Percentiles rank a stretch among this genome's conserved stretches.
Evolutionary conservation across 176 grass and related monocot species (phyloP).

Genomic region (Lolium perenne): DNA sequence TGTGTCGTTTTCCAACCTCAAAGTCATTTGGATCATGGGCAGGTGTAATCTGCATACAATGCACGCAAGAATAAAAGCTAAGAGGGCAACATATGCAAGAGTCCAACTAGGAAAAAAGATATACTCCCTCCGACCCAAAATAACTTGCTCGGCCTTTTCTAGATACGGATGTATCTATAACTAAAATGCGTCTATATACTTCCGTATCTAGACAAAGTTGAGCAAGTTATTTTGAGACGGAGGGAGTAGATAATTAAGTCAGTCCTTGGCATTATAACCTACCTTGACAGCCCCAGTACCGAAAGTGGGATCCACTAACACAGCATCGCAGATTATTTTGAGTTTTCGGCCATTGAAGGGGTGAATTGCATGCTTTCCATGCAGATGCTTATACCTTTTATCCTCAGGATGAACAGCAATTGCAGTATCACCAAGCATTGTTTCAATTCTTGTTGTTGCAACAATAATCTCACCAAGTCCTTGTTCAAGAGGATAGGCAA

Average conservation of each 20-base stretch:
- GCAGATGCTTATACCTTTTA: constrained; percentile 75
- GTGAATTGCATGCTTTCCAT: constrained; percentile 76
- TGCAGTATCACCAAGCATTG: constrained; percentile 87
- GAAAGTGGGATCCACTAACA: constrained; percentile 74
- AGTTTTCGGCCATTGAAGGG: constrained; percentile 79
- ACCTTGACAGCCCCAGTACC: constrained; percentile 97
- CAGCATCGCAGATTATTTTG: constrained; percentile 81
- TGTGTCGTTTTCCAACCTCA: constrained; percentile 91
- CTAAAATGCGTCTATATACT: no score
- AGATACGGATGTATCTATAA: no score
- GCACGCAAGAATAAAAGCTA: constrained; percentile 14
- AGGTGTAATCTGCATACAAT: constrained; percentile 76
- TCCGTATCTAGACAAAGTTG: no score
- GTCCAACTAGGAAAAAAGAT: constrained; percentile 18
- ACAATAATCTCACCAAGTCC: constrained; percentile 80
- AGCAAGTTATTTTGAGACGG: no score
- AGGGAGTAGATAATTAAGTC: background rate
- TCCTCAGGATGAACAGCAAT: constrained; percentile 89
- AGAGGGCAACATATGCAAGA: background rate
- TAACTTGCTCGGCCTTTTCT: no score
- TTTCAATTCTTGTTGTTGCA: constrained; percentile 84
- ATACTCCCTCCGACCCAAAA: no score
- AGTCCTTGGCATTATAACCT: constrained; percentile 15
- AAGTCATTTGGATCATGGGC: constrained; percentile 96
- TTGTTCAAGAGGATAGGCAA: constrained; percentile 87